These are phyloP conservation scores for Phytophthora macrochlamydospora DNA, from an alignment of 352 stramenopile species.

Conservation along the genomic window DNA sequence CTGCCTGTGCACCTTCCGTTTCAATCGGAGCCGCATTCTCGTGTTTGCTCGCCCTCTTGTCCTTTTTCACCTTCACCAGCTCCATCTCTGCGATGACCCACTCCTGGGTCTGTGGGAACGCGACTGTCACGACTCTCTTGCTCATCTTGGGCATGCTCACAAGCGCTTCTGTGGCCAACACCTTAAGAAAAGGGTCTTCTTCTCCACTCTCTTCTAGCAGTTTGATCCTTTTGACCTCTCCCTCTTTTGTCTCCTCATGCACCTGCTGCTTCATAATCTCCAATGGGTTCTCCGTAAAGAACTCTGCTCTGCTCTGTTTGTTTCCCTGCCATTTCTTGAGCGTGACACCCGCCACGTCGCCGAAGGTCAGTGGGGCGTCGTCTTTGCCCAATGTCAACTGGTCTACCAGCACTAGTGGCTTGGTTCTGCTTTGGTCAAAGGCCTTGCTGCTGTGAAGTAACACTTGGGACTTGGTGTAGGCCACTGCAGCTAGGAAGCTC, in stretches of 20 bases:
- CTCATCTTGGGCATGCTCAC: constrained; percentile 68
- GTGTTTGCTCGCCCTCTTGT: constrained; percentile 23
- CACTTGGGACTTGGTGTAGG: constrained; percentile 61
- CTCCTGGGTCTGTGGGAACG: constrained; percentile 47
- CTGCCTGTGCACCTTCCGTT: neutral
- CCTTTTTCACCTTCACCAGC: constrained; percentile 83
- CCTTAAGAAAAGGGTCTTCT: constrained; percentile 34
- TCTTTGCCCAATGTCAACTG: constrained; percentile 54
- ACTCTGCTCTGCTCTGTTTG: constrained; percentile 16
- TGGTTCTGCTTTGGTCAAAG: constrained; percentile 16
- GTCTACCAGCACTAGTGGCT: constrained; percentile 40
- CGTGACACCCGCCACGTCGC: constrained; percentile 61
- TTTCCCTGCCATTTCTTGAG: constrained; percentile 57
- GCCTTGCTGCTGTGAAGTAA: constrained; percentile 31
- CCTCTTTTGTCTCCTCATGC: constrained; percentile 20
- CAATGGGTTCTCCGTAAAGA: constrained; percentile 64
- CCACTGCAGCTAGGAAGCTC: constrained; percentile 55
- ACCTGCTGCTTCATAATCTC: constrained; percentile 42
- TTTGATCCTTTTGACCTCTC: constrained; percentile 56
- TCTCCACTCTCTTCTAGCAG: constrained; percentile 22
- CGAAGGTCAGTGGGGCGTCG: constrained; percentile 40
- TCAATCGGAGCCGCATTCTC: neutral
- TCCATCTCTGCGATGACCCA: constrained; percentile 75
- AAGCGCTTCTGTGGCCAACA: constrained; percentile 54
- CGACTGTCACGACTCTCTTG: constrained; percentile 59